These are phyloP conservation scores for Fraxinus anomala DNA, from an alignment of 257 asterid species.

Conservation along the genomic window DNA sequence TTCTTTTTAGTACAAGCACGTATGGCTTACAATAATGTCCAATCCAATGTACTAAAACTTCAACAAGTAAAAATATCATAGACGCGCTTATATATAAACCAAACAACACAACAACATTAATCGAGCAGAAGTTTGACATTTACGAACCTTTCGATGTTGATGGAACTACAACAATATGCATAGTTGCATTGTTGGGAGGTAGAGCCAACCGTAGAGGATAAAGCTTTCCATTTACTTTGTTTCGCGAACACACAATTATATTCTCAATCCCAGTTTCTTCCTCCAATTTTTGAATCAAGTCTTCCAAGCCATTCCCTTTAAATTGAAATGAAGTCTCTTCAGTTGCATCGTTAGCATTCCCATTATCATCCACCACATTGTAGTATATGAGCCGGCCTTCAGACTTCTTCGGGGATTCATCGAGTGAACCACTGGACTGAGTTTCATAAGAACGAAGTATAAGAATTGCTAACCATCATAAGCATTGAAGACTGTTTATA, in stretches of 20 bases:
- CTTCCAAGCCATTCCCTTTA: slow-evolving; percentile 73
- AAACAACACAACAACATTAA: background rate
- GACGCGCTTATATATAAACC: background rate
- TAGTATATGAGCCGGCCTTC: slow-evolving; percentile 76
- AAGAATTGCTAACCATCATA: background rate
- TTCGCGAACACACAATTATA: slow-evolving; percentile 63
- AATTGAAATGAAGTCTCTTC: slow-evolving; percentile 59
- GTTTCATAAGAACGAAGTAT: slow-evolving; percentile 17
- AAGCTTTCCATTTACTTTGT: slow-evolving; percentile 64
- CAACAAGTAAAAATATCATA: background rate
- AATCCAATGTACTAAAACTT: background rate
- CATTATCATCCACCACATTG: slow-evolving; percentile 63
- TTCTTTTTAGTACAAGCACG: background rate
- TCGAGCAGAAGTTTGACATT: background rate
- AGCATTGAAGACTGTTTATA: background rate
- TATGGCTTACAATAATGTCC: too few relatives aligned
- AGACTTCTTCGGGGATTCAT: slow-evolving; percentile 37
- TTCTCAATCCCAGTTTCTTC: slow-evolving; percentile 70
- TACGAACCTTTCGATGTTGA: slow-evolving; percentile 69
- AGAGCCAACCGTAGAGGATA: slow-evolving; percentile 81
- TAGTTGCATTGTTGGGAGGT: slow-evolving; percentile 90
- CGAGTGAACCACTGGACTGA: slow-evolving; percentile 40
- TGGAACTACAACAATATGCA: slow-evolving; percentile 80
- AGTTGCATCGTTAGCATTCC: slow-evolving; percentile 41
- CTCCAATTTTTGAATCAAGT: slow-evolving; percentile 60